These are phyloP conservation scores for Leishmania aethiopica DNA, from an alignment of 208 protist species.

Conservation along the genomic window DNA sequence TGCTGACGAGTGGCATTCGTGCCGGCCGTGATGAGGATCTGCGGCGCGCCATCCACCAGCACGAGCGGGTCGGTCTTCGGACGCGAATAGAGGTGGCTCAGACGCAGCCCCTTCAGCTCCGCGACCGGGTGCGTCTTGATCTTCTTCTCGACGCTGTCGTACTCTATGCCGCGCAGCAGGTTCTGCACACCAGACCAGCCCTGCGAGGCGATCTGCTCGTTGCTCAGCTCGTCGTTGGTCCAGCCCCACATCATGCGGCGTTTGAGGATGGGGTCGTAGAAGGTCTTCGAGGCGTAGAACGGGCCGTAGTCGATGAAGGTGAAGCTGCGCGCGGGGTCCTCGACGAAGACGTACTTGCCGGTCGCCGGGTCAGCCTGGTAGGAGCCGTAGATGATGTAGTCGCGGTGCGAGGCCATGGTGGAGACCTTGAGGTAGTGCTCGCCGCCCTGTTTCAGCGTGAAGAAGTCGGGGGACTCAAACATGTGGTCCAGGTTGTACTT, in stretches of 20 bases:
- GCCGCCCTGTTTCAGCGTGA: conserved; percentile 27
- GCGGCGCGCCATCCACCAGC: conserved; percentile 4
- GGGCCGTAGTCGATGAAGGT: conserved; percentile 55
- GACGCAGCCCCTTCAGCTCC: conserved; percentile 40
- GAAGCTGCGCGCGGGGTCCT: conserved; percentile 34
- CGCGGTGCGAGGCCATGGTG: conserved; percentile 44
- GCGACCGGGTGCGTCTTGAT: conserved; percentile 42
- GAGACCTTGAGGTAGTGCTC: conserved; percentile 57
- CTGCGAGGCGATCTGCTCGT: conserved; percentile 32
- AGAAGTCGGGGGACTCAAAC: conserved; percentile 63
- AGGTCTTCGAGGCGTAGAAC: conserved; percentile 53
- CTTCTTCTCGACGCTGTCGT: conserved; percentile 44
- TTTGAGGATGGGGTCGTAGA: conserved; percentile 55
- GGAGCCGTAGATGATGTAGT: conserved; percentile 47
- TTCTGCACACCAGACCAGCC: conserved; percentile 59
- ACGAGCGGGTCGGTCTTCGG: not conserved
- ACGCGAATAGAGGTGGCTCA: conserved; percentile 9
- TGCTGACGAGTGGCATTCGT: conserved; percentile 35
- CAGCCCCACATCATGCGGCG: conserved; percentile 55
- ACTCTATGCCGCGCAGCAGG: conserved; percentile 46
- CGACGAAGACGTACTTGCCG: conserved; percentile 38
- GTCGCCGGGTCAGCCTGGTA: conserved; percentile 16
- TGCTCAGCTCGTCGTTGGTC: conserved; percentile 43
- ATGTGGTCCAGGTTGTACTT: conserved; percentile 37
- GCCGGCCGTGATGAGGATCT: conserved; percentile 14